Evolutionary conservation across 257 asterid species (phyloP).

Genomic region (Nyctanthes arbortristis): DNA sequence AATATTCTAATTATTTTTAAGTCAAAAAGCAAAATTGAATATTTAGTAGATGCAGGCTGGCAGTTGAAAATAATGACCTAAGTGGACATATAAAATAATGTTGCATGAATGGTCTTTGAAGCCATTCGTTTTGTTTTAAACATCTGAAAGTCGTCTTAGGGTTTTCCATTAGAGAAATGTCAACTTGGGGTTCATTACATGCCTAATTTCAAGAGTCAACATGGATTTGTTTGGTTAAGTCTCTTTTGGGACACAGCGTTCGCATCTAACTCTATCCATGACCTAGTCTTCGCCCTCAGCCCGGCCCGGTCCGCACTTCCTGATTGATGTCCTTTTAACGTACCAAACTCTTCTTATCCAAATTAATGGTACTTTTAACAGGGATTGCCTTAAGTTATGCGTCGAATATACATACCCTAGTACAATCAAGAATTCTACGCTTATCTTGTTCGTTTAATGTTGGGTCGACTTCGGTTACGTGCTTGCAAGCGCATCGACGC

Average conservation of each 20-base stretch:
- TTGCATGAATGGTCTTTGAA: conserved; percentile 3
- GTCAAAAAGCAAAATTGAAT: conserved; percentile 26
- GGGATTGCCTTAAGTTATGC: too few species aligned
- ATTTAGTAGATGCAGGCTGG: conserved; percentile 20
- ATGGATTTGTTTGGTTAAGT: conserved; percentile 22
- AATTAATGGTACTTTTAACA: too few species aligned
- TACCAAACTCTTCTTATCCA: too few species aligned
- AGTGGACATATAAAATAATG: conserved; percentile 1
- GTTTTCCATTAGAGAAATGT: conserved; percentile 7
- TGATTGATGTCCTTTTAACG: too few species aligned
- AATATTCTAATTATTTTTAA: background rate
- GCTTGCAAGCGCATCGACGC: too few species aligned
- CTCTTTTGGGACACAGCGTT: conserved; percentile 11
- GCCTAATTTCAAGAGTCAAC: conserved; percentile 39
- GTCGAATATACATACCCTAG: too few species aligned
- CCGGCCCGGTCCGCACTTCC: too few species aligned
- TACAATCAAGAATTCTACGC: too few species aligned
- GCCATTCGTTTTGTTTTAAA: conserved; percentile 28
- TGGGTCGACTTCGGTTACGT: too few species aligned
- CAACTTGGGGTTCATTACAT: conserved; percentile 20
- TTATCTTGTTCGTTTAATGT: too few species aligned
- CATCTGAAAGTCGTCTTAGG: conserved; percentile 20
- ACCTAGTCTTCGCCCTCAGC: conserved; percentile 23
- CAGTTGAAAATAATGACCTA: conserved; percentile 29
- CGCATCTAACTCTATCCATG: conserved; percentile 11